Base-by-base conservation (phyloP, 495 filamentous ascomycete genomes). In the Saxophila tyrrhenica region DNA sequence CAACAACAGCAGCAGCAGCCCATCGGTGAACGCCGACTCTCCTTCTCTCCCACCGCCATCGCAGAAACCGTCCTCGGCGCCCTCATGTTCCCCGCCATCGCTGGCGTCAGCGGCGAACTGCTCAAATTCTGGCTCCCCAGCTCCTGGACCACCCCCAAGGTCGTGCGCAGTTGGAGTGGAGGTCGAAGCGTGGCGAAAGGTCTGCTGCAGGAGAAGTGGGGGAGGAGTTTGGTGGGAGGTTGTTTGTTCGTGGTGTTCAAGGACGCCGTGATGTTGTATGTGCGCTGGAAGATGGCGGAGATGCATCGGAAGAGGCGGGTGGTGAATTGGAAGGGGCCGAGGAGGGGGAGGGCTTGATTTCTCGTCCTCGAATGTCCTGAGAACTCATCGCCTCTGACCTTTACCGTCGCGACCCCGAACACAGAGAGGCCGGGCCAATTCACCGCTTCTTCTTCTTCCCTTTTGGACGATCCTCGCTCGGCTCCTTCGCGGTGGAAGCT, bases 191-290 rank as follows among this genome's bases (percentile, higher is more conserved):
- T 43, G 25, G 57, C 50, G 23, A 55, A 49, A 39, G 82, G 87
- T 0, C 70, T 91, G 20, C 69, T 94, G 24, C 86, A 90, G 62
- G 72, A 77, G 42, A 74, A 77, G 22, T 92, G 87, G 83, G 87
- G 86, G 8, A 75, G 87, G 48, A 92, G 84, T 59, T 72, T 92
- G 1, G 75, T 86, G 5, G 87, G 87, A 13, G 87, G 87, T 0
- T 91, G 86, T 65, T 71, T 87, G 43, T 89, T 86, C 58, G 81
- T 90, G 44, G 77, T 89, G 20, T 64, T 89, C 7, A 86, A 84
- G 60, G 87, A 94, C 66, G 83, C 79, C 3, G 69, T 89, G 50
- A 70, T 81, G 58, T 72, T 92, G 7, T 92, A 88, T 65, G 79
- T 80, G 47, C 79, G 84, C 60, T 90, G 85, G 72, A 78, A 78